Evolutionary conservation across 768 basidiomycete species (phyloP), one percentile per base, ranked within the genome.

Genomic region (Boletales sp.): DNA sequence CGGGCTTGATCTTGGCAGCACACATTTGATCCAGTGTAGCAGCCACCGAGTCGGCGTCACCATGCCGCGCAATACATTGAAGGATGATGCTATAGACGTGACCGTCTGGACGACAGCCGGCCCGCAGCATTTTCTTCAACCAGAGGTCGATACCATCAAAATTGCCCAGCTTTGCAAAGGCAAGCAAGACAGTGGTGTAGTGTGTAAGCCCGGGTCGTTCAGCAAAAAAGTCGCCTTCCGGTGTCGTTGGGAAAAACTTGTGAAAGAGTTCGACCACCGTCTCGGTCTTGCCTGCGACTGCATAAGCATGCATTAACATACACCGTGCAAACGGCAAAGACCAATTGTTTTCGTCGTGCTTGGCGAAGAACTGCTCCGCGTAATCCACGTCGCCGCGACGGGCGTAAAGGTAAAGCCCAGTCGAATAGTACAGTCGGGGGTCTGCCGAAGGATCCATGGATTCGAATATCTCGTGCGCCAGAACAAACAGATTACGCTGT

Each of bases 21-120:
- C 77, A 76, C 87, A 94, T 88, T 63, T 83, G 76, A 33, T 78
- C 64, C 50, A 90, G 70, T 7, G 84, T 63, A 9, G 64, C 55
- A 14, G 72, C 64, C 43, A 85, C 74, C 14, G 77, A 69, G 12
- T 74, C 67, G n/a, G 83, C 54, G 51, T 87, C 83, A 14, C 79
- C 81, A 12, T 72, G 71, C 35, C 66, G 63, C 11, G 81, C 77
- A 55, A 86, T 80, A 45, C 74, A 71, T 47, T 79, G 70, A 35
- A 93, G 70, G 50, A 91, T 72, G 53, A 77, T 76, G 53, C 77
- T 82, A 61, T 77, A 89, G 33, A 84, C 68, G 49, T 79, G 67
- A 34, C 69, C 60, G 60, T 86, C 79, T 2, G 87, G 85, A 17
- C 61, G 58, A 48, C 79, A 57, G 12, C 80, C 80, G 19, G 72